These are phyloP conservation scores for Bryum argenteum DNA, from an alignment of 225 moss, liverwort and hornwort species.

Conservation along the genomic window DNA sequence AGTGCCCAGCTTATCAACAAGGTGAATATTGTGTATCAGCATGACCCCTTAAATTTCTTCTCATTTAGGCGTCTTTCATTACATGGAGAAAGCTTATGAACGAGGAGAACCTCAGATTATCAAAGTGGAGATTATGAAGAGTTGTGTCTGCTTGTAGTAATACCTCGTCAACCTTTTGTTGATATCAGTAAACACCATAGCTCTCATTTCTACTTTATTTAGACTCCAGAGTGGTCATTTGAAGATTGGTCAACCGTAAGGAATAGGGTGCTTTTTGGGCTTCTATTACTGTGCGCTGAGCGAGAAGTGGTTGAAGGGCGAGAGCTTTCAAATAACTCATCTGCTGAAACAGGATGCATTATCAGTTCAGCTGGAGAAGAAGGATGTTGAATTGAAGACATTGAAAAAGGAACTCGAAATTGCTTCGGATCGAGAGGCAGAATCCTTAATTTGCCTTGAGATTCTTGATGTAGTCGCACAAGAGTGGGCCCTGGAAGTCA, in stretches of 20 bases:
- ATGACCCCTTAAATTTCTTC: neutral
- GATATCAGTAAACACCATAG: neutral
- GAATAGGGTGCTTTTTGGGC: neutral
- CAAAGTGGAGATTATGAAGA: neutral
- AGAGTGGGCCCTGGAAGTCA: slow-evolving; percentile 33
- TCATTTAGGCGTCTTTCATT: slow-evolving; percentile 1
- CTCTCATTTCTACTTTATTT: neutral
- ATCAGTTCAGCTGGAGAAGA: slow-evolving; percentile 25
- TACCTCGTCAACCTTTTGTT: neutral
- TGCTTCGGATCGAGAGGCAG: slow-evolving; percentile 30
- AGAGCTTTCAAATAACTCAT: neutral
- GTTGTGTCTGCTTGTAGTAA: neutral
- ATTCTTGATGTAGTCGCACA: slow-evolving; percentile 29
- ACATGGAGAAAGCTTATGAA: neutral
- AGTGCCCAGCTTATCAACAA: slow-evolving; percentile 34
- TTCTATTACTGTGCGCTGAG: neutral
- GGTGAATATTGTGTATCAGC: slow-evolving; percentile 23
- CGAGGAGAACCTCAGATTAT: neutral
- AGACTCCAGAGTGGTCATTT: neutral
- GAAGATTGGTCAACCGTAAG: neutral
- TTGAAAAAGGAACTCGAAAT: slow-evolving; percentile 32
- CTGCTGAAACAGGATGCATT: slow-evolving; percentile 22
- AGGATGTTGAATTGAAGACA: slow-evolving; percentile 25
- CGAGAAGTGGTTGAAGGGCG: neutral
- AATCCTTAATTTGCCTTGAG: slow-evolving; percentile 34